Base-by-base conservation (phyloP, 2,329 filamentous ascomycete genomes). In the Trichoderma endophyticum region DNA sequence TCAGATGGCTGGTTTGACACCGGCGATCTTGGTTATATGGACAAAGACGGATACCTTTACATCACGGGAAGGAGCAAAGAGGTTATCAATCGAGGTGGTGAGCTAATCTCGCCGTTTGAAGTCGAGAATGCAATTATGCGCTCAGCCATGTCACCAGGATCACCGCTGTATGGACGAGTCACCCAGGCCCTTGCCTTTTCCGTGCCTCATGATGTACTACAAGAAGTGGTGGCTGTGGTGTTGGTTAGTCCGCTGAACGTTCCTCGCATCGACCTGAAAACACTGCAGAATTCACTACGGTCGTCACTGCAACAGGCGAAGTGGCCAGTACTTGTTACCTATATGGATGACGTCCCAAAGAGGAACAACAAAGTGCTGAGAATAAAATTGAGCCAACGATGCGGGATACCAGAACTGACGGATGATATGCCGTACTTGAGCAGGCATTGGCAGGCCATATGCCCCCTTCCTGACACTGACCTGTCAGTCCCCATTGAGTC, bases 71-170 rank as follows among this genome's bases (percentile, higher is more conserved):
- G 86, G 34, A 87, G 83, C 76, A 88, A 88, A 74, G 86, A 88
- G 71, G 85, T 88, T 70, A 87, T 88, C 77, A 88, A 88, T 75
- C 83, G 86, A 12, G 87, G 87, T 43, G 86, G 87, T 39, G 87
- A 89, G 76, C 82, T 88, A n/a, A 88, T 89, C 71, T 88, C 86
- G 5, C 87, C 87, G 0, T 87, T 88, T 69, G 87, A 89, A 75
- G 83, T 89, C n/a, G 87, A 89, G 75, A 85, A 88, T 74, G 86
- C 86, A 11, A 84, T 89, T 71, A 80, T 88, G 57, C 79, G 83
- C 1, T 83, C 85, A 12, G 81, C 85, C 5, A 79, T 82, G 60
- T 79, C 82, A 15, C 75, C 78, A 4, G 78, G 79, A 6, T 85
- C 84, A 1, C 80, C 82, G 0, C 83, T 87, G 18, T 83, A 80